A percentile compares a stretch with the other conserved stretches of the same genome.
Evolutionary conservation across 2,329 filamentous ascomycete genomes (phyloP).

Genomic region (Atkinsonella texensis): DNA sequence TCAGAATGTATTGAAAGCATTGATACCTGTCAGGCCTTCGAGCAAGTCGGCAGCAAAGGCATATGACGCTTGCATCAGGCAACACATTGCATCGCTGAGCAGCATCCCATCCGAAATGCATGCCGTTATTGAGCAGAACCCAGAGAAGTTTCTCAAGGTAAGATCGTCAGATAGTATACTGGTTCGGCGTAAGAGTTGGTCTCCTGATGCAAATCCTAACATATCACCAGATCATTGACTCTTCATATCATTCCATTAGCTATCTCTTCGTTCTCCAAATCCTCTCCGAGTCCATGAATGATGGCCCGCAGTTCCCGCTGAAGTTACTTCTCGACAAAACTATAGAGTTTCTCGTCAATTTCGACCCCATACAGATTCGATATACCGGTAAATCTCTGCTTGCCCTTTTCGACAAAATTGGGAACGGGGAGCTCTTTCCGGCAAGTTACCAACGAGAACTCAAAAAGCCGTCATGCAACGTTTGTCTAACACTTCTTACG

Average conservation of each 20-base stretch:
- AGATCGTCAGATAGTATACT: neutral
- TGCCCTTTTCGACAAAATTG: constrained; percentile 30
- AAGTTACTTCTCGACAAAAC: constrained; percentile 27
- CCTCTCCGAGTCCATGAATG: constrained; percentile 16
- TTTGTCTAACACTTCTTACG: neutral
- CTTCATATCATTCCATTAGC: constrained; percentile 37
- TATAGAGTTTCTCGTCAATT: constrained; percentile 33
- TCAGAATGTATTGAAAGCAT: constrained; percentile 1
- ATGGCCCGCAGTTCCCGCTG: constrained; percentile 19
- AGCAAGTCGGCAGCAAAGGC: neutral
- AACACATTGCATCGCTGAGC: constrained; percentile 3
- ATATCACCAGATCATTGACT: constrained; percentile 31
- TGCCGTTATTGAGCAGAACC: constrained; percentile 20
- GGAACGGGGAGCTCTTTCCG: constrained; percentile 27
- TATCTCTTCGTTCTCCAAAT: constrained; percentile 36
- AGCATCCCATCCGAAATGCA: neutral
- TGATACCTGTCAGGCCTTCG: neutral
- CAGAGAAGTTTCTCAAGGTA: constrained; percentile 30
- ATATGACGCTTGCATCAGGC: constrained; percentile 4
- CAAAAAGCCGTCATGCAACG: no score
- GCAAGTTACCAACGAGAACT: constrained; percentile 20
- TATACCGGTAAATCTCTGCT: constrained; percentile 34
- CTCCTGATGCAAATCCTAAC: neutral
- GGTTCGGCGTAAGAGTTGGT: no score
- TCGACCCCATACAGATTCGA: constrained; percentile 39